Percentiles rank a stretch among this genome's conserved stretches.
phyloP scores from a whole-genome alignment of 371 early-diverging fungal genomes.

The Capniomyces stellatus region DNA sequence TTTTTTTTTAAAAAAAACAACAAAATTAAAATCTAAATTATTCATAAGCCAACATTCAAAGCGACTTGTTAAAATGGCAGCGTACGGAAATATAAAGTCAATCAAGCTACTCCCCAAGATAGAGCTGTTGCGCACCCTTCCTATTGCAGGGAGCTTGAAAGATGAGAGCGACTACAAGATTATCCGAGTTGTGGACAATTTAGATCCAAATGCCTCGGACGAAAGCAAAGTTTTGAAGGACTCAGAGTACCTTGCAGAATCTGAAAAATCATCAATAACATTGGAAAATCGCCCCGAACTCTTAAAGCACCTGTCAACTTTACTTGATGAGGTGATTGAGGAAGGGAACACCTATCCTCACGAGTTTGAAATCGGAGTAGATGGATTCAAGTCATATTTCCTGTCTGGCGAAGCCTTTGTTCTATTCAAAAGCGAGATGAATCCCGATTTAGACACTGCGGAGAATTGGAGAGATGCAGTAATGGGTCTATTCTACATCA shows the following conservation, averaged over 20 bases:
- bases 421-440: not conserved
- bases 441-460: not conserved
- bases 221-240: not conserved
- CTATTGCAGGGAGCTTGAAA: not conserved
- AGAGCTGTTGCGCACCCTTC: not conserved
- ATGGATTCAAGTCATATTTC: not conserved
- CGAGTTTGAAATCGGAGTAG: not conserved
- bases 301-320: not conserved
- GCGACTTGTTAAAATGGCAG: not conserved
- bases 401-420: not conserved
- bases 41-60: too few species aligned
- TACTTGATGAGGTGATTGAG: not conserved
- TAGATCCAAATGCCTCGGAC: not conserved
- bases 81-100: not conserved
- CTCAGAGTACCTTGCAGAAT: not conserved
- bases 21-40: too few species aligned
- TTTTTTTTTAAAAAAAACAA: too few species aligned
- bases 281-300: not conserved
- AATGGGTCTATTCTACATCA: conserved; percentile 1
- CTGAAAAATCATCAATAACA: not conserved
- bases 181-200: not conserved
- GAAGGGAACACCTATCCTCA: not conserved
- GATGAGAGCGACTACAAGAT: not conserved
- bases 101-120: not conserved
- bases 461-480: not conserved